Base-by-base conservation (phyloP, 139 green algal genomes). In the Nannochloris sp. region DNA sequence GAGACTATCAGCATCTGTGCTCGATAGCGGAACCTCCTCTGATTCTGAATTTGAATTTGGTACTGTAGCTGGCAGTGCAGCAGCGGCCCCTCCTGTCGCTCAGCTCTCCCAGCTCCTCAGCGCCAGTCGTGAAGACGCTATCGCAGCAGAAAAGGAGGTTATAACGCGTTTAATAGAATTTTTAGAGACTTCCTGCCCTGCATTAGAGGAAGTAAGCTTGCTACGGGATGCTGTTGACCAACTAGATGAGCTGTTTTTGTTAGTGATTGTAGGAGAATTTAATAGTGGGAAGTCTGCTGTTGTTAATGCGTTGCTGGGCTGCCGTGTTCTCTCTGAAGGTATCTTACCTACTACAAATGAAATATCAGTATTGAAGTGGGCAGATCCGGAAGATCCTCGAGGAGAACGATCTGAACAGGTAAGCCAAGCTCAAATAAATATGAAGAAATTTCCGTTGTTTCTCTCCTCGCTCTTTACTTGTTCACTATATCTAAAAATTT, bases 331-430 rank as follows among this genome's bases (percentile, higher is more conserved):
- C 25, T 81, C 82, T 0, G 86, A 96, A 53, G 94, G 94, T 46
- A 90, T 97, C 47, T 77, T 99, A 68, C 94, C 94, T 34, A 99
- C 94, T 60, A 99, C 94, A 37, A 99, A 99, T 68, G 94, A 99
- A 71, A 97, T 99, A 68, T 89, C 72, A 13, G 76, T 97, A n/a
- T 76, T 99, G 36, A 87, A 84, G 63, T 91, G 35, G 45, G 64
- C 62, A 30, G 78, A 83, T 45, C n/a, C 48, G 2, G 27, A 47
- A 2, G 68, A 68, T 15, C 14, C 15, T 9, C 19, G 19, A 19
- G n/a, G 64, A 10, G 35, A 69, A 48, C 25, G 81, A 3, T 61
- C 70, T 62, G 63, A 65, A 25, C 57, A 69, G 61, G 70, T 54
- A 46, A 19, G 47, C 6, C 15, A 35, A 25, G 27, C 9, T 33